phyloP scores from a whole-genome alignment of 2,329 filamentous ascomycete genomes.

The Trichoderma endophyticum region DNA sequence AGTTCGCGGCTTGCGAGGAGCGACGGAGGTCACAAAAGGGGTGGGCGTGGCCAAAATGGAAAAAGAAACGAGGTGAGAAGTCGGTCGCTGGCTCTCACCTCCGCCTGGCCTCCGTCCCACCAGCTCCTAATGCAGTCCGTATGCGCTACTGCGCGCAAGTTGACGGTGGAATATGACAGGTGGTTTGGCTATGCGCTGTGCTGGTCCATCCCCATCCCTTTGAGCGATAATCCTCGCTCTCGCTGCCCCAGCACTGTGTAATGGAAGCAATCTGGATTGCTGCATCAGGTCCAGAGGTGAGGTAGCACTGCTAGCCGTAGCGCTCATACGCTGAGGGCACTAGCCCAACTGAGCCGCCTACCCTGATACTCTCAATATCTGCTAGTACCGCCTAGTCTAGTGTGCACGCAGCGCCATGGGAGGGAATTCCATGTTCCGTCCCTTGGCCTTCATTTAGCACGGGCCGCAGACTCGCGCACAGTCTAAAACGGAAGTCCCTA shows the following conservation, averaged over 20 bases:
- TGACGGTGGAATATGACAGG: conserved; percentile 6
- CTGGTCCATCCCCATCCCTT: not conserved
- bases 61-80: conserved; percentile 10
- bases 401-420: not conserved
- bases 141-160: conserved; percentile 7
- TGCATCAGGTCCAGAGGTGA: not conserved
- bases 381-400: not conserved
- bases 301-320: not conserved
- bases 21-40: conserved; percentile 1
- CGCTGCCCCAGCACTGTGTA: not conserved
- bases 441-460: conserved; percentile 11
- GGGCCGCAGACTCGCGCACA: conserved; percentile 1
- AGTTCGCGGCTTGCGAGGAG: not conserved
- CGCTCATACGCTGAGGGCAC: not conserved
- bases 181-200: not conserved
- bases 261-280: not conserved
- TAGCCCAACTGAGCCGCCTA: not conserved
- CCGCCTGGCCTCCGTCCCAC: not conserved
- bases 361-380: not conserved
- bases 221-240: not conserved
- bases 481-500: conserved; percentile 10
- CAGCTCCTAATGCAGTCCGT: not conserved
- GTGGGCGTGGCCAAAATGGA: conserved; percentile 1
- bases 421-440: not conserved
- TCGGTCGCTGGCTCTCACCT: conserved; percentile 4